Percentiles rank a stretch among this genome's conserved stretches.
phyloP scores from a whole-genome alignment of 768 basidiomycete species.

The Suillus cothurnatus region DNA sequence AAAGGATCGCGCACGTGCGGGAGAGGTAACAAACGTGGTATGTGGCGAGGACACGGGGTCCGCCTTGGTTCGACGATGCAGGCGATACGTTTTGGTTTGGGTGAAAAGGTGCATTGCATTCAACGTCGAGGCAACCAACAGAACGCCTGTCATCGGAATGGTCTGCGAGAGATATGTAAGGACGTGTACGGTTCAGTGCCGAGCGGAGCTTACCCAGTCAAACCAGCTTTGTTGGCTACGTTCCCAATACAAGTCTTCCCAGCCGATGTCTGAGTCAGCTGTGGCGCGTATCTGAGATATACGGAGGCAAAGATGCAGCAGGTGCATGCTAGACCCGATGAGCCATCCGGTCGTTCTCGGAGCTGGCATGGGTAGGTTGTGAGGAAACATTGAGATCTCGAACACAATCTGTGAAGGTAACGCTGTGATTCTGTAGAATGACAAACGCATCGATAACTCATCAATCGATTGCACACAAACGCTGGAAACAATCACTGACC shows the following conservation, averaged over 20 bases:
- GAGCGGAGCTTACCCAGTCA: constrained; percentile 63
- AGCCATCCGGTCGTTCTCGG: constrained; percentile 67
- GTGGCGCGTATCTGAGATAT: constrained; percentile 56
- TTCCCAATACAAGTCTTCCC: constrained; percentile 79
- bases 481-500: constrained; percentile 38
- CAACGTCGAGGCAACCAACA: constrained; percentile 54
- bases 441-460: constrained; percentile 13
- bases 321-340: constrained; percentile 64
- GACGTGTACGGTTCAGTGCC: background rate
- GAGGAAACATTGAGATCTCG: constrained; percentile 80
- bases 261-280: constrained; percentile 69
- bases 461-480: constrained; percentile 17
- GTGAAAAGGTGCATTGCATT: constrained; percentile 73
- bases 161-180: constrained; percentile 47
- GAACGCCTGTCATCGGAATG: constrained; percentile 57
- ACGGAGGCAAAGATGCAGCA: constrained; percentile 67
- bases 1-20: constrained; percentile 21
- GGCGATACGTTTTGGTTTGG: constrained; percentile 67
- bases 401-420: constrained; percentile 76
- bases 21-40: constrained; percentile 63
- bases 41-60: constrained; percentile 74
- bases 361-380: constrained; percentile 74
- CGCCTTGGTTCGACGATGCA: constrained; percentile 51
- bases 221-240: constrained; percentile 69
- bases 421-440: constrained; percentile 49